These are phyloP conservation scores for Cutaneotrichosporon cavernicola DNA, from an alignment of 1,284 basidiomycete genomes.

Conservation along the genomic window DNA sequence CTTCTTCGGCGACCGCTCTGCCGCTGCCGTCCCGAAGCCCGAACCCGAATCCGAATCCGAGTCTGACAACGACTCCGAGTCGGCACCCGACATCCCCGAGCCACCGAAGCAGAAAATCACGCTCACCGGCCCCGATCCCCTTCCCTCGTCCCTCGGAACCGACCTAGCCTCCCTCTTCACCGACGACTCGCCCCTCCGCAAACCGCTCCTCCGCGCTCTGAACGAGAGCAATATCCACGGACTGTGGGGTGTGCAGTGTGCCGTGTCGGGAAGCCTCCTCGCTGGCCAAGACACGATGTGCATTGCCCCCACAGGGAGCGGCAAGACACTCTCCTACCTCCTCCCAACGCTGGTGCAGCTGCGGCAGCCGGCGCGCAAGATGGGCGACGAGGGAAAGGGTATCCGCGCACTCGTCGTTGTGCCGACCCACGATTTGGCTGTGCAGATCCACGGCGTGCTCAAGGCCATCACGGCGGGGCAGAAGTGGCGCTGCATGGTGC, in stretches of 20 bases:
- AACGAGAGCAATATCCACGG: slow-evolving; percentile 31
- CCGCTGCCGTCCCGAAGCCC: slow-evolving; percentile 52
- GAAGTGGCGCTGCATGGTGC: slow-evolving; percentile 77
- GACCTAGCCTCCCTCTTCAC: slow-evolving; percentile 45
- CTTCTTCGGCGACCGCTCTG: slow-evolving; percentile 75
- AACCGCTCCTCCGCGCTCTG: slow-evolving; percentile 33
- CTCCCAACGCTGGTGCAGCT: slow-evolving; percentile 73
- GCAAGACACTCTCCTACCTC: slow-evolving; percentile 88
- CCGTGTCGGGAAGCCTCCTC: slow-evolving; percentile 41
- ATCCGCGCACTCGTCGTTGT: slow-evolving; percentile 79
- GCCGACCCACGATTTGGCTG: slow-evolving; percentile 93
- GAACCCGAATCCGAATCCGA: slow-evolving; percentile 35
- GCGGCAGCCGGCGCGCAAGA: slow-evolving; percentile 59
- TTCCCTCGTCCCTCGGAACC: slow-evolving; percentile 46
- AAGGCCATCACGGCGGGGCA: slow-evolving; percentile 63
- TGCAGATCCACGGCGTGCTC: slow-evolving; percentile 90
- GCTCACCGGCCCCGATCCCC: slow-evolving; percentile 44
- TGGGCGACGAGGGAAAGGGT: slow-evolving; percentile 59
- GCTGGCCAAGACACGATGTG: slow-evolving; percentile 78
- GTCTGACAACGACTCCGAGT: slow-evolving; percentile 25
- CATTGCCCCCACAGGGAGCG: slow-evolving; percentile 90
- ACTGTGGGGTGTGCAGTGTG: slow-evolving; percentile 49
- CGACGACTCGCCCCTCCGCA: slow-evolving; percentile 32
- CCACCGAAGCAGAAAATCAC: slow-evolving; percentile 53
- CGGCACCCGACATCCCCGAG: slow-evolving; percentile 30